Conservation (phyloP, 139 green algal genomes). For the Ostreobium quekettii region DNA sequence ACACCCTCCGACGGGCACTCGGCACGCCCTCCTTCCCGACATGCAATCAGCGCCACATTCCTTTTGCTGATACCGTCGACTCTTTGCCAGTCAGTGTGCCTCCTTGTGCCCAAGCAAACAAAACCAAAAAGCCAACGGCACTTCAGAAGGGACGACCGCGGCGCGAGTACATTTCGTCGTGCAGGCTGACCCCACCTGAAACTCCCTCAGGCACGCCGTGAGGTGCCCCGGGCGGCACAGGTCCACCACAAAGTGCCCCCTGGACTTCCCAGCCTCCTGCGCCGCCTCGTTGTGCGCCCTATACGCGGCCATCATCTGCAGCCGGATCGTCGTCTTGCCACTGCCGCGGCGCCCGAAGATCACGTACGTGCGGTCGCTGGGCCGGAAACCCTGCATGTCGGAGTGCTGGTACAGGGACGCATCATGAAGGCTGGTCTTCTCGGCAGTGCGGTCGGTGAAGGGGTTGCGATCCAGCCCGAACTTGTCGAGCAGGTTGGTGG, state of each 20-base stretch:
- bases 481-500: constrained; percentile 53
- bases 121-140: too few relatives aligned
- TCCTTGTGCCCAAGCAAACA: too few relatives aligned
- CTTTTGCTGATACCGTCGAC: too few relatives aligned
- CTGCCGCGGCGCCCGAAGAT: constrained; percentile 55
- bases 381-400: constrained; percentile 65
- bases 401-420: constrained; percentile 61
- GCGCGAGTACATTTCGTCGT: too few relatives aligned
- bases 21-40: too few relatives aligned
- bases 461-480: constrained; percentile 62
- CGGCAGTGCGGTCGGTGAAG: constrained; percentile 74
- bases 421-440: constrained; percentile 64
- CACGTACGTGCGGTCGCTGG: constrained; percentile 78
- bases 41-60: too few relatives aligned
- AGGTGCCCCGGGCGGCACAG: constrained; percentile 62
- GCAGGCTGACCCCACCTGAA: constrained; percentile 41
- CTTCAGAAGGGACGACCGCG: too few relatives aligned
- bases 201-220: constrained; percentile 68
- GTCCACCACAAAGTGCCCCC: constrained; percentile 74
- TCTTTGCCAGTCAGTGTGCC: too few relatives aligned
- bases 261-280: constrained; percentile 27
- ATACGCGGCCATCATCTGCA: constrained; percentile 69
- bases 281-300: constrained; percentile 48
- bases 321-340: constrained; percentile 82
- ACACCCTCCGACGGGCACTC: too few relatives aligned